Base-by-base conservation (phyloP, 148 eudicot species). In the Selenicereus undatus region DNA sequence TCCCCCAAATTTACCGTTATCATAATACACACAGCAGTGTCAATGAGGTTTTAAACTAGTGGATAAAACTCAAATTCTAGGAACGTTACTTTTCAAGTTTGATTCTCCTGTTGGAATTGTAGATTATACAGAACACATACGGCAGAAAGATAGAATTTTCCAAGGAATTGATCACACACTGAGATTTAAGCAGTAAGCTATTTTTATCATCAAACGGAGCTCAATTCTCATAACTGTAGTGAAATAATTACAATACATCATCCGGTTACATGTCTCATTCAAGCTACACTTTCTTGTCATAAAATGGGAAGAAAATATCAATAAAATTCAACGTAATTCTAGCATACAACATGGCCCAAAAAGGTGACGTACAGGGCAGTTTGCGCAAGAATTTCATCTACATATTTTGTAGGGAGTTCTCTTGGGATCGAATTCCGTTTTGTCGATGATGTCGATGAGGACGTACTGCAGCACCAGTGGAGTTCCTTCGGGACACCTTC, bases 401-500 rank as follows among this genome's bases (percentile, higher is more conserved):
- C 70, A 83, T 39, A 72, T 80, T 45, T 16, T 18, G 79, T 68
- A 73, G 76, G 42, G 88, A 82, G 26, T 79, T 86, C 20, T 73
- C 84, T 43, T 81, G 79, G 36, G 85, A 80, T 60, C 73, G 84
- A 80, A 79, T 71, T 30, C 84, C 82, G 18, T 73, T 83, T 22
- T 36, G 69, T 32, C 87, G 84, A 43, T 21, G 35, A 27, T 52
- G 77, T 13, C 84, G 74, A 60, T 70, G 79, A 5, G 87, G 84
- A 50, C 87, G 84, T 20, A 79, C 79, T 10, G 82, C 51, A 14
- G 71, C 79, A 58, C 71, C 71, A 12, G 58, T 51, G 0, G 87
- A 58, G 79, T 54, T 76, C 82, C 85, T 84, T 78, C 85, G 86
- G 13, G 85, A 75, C 22, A 83, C 90, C 77, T 32, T 90, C 16